A percentile compares a stretch with the other conserved stretches of the same genome.
phyloP scores from a whole-genome alignment of 257 asterid genomes.

The Fraxinus quadrangulata region DNA sequence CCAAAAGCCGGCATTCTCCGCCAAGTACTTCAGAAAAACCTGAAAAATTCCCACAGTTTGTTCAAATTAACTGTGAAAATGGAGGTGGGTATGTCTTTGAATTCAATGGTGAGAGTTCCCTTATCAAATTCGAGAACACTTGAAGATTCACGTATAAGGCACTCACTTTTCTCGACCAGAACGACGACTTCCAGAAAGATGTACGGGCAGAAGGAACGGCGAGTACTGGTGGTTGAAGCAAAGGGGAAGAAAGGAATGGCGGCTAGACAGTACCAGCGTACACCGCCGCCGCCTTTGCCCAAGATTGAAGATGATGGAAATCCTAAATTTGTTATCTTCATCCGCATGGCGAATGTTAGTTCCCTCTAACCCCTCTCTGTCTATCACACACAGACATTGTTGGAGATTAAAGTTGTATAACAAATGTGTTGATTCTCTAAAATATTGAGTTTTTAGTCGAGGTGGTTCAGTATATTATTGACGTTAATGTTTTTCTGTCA shows the following conservation, averaged over 20 bases:
- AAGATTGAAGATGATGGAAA: slow-evolving; percentile 97
- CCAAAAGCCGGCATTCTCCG: background rate
- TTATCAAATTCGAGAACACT: slow-evolving; percentile 42
- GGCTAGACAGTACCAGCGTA: slow-evolving; percentile 63
- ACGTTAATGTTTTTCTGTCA: background rate
- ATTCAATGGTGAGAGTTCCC: slow-evolving; percentile 58
- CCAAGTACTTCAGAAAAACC: background rate
- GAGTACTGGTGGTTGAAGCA: slow-evolving; percentile 61
- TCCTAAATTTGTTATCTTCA: slow-evolving; percentile 86
- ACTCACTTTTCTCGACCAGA: slow-evolving; percentile 51
- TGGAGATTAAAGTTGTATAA: background rate
- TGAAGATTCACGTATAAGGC: slow-evolving; percentile 47
- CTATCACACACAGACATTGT: background rate
- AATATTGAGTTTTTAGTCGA: background rate
- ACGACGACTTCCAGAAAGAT: slow-evolving; percentile 24
- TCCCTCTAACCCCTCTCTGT: slow-evolving; percentile 16
- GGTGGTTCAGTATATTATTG: background rate
- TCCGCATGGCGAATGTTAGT: slow-evolving; percentile 83
- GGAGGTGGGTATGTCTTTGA: slow-evolving; percentile 76
- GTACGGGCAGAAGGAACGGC: slow-evolving; percentile 16
- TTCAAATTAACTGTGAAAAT: slow-evolving; percentile 9
- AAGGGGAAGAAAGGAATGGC: slow-evolving; percentile 94
- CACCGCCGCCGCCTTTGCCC: slow-evolving; percentile 73
- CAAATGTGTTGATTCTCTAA: background rate
- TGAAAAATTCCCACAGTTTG: background rate